Base-by-base conservation (phyloP, 495 filamentous ascomycete species). In the Neurospora hispaniola region DNA sequence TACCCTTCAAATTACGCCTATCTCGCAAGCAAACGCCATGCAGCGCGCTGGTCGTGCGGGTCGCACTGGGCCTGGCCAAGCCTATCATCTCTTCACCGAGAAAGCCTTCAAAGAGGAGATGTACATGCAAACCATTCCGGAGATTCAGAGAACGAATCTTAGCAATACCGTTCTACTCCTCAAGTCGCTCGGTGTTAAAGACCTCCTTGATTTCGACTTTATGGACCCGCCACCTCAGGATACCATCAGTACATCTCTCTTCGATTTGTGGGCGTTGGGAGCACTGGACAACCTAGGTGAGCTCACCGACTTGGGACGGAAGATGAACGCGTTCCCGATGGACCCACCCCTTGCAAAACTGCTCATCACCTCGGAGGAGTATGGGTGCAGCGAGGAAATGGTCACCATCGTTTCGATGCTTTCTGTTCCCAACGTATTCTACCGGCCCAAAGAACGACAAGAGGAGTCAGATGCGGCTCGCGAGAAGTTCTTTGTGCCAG, bases 161-260 rank as follows among this genome's bases (percentile, higher is more conserved):
- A 90, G 92, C 76, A 98, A 98, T 76, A 99, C 94, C 0, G 94
- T 98, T 3, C 85, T 99, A 14, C 86, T 99, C 11, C 85, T 99
- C 69, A 99, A 99, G 79, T 97, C 94, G 2, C 85, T 99, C 9
- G 95, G 95, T 3, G 96, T 99, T 39, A 94, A 92, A 78, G 94
- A 99, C 76, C 85, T 99, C 20, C 84, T 99, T 3, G 96, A 99
- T 76, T 99, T 99, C 76, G 94, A 98, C 79, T 99, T 99, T 77
- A 97, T 99, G 94, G 96, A 99, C 75, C 96, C 96, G 0, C 96
- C 96, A 8, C 96, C 96, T 0, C 96, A 99, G 81, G 96, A 99
- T 74, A 97, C 94, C 6, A 99, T 99, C 76, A 93, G 93, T 10
- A 99, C 96, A 0, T 97, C 94, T 1, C 87, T 99, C 3, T 99